Evolutionary conservation across 2,329 filamentous ascomycete genomes (phyloP), one percentile per base, ranked within the genome.

Genomic region (Claviceps arundinis): DNA sequence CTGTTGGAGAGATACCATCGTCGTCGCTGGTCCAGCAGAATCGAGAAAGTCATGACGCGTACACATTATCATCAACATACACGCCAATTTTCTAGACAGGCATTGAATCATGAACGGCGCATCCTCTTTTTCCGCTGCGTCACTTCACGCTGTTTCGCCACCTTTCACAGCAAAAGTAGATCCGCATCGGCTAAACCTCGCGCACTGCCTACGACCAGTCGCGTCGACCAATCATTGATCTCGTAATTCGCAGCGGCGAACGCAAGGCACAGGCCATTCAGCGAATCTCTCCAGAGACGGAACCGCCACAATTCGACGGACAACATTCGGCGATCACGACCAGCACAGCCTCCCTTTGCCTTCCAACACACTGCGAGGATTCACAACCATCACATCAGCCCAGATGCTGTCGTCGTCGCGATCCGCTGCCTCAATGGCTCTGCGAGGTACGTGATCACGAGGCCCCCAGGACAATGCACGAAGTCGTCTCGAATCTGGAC

Each of bases 351-450:
- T 30, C 26, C 8, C 8, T 9, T 30, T 30, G 26, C 8, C 26
- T 30, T 30, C 26, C 26, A 8, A 30, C 26, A 7, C 26, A 30
- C 26, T 30, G 9, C 26, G 26, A 30, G 26, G 26, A 30, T 30
- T 30, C 8, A 30, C 26, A 30, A 7, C 16, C 7, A 2, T n/a
- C 41, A 38, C 9, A 4, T 24, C 30, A 34, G 44, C 52, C 62
- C 64, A 60, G 57, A 77, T 77, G 74, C 65, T 75, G 57, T 66
- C 68, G 54, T 71, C 73, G 54, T 65, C 72, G 64, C 73, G 75
- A 68, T 73, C 72, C 59, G 71, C 72, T 62, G 73, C 71, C 67
- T 69, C 73, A 60, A 70, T 76, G 69, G 72, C 73, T 61, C 66
- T 77, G 59, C 71, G 74, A 73, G 72, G 74, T 77, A 56, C 53